A percentile compares a stretch with the other conserved stretches of the same genome.
Evolutionary conservation across 768 basidiomycete genomes (phyloP).

Genomic region (Leccinum boreale): DNA sequence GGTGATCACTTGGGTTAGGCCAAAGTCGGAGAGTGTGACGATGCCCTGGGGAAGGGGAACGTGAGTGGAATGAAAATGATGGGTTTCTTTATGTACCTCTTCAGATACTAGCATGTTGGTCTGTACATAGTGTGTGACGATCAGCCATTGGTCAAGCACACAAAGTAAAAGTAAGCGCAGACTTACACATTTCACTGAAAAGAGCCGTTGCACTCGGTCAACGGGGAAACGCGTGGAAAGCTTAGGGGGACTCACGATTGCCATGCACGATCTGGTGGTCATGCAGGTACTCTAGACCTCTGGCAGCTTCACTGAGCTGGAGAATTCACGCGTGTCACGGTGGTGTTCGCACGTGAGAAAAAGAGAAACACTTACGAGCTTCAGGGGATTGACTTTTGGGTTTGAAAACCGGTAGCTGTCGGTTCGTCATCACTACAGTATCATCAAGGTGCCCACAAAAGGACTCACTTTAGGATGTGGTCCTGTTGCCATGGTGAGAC

Average conservation of each 20-base stretch:
- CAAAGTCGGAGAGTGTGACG: slow-evolving; percentile 61
- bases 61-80: not conserved
- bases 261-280: slow-evolving; percentile 52
- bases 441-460: not conserved
- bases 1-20: slow-evolving; percentile 58
- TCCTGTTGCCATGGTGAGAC: slow-evolving; percentile 64
- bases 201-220: not conserved
- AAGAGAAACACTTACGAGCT: slow-evolving; percentile 34
- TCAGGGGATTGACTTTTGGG: slow-evolving; percentile 38
- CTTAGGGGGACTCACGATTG: slow-evolving; percentile 46
- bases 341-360: not conserved
- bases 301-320: slow-evolving; percentile 52
- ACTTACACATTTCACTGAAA: slow-evolving; percentile 59
- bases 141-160: slow-evolving; percentile 3
- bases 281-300: slow-evolving; percentile 58
- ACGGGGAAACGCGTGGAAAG: not conserved
- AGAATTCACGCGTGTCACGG: not conserved
- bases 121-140: slow-evolving; percentile 25
- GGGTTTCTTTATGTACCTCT: slow-evolving; percentile 29
- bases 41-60: slow-evolving; percentile 37
- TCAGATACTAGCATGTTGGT: slow-evolving; percentile 56
- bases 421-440: not conserved
- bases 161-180: not conserved
- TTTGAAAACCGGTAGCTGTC: slow-evolving; percentile 41
- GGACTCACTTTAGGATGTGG: slow-evolving; percentile 48